Evolutionary conservation across 2,329 filamentous ascomycete species (phyloP).

Genomic region (Bipolaris victoriae): DNA sequence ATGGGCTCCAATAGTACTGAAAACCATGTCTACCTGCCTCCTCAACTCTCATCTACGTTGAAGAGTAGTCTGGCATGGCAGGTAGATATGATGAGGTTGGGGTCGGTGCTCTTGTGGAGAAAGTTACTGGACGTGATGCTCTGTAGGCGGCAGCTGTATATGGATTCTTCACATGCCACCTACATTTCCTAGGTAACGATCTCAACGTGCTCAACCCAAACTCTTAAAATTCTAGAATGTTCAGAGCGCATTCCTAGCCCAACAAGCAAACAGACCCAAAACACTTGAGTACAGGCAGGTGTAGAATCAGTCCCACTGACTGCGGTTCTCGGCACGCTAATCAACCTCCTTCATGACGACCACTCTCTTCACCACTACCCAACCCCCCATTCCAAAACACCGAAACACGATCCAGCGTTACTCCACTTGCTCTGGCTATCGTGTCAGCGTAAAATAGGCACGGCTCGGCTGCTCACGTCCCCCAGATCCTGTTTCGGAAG

Average conservation of each 20-base stretch:
- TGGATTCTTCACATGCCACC: background rate
- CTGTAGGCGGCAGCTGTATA: background rate
- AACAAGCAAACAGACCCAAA: background rate
- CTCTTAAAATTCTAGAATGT: background rate
- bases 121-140: background rate
- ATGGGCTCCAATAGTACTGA: background rate
- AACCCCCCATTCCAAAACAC: background rate
- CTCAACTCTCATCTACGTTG: background rate
- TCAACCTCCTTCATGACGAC: background rate
- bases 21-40: background rate
- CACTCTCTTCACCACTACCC: background rate
- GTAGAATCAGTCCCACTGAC: background rate
- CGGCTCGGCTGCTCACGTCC: background rate
- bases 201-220: background rate
- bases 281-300: background rate
- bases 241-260: background rate
- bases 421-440: background rate
- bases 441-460: background rate
- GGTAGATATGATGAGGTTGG: too few species aligned
- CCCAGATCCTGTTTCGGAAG: slow-evolving; percentile 4
- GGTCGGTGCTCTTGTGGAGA: too few species aligned
- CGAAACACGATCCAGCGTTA: background rate
- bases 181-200: background rate
- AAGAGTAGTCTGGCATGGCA: too few species aligned
- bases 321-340: background rate